Evolutionary conservation across 352 stramenopile species (phyloP), one percentile per base, ranked within the genome.

Genomic region (Albugo candida): DNA sequence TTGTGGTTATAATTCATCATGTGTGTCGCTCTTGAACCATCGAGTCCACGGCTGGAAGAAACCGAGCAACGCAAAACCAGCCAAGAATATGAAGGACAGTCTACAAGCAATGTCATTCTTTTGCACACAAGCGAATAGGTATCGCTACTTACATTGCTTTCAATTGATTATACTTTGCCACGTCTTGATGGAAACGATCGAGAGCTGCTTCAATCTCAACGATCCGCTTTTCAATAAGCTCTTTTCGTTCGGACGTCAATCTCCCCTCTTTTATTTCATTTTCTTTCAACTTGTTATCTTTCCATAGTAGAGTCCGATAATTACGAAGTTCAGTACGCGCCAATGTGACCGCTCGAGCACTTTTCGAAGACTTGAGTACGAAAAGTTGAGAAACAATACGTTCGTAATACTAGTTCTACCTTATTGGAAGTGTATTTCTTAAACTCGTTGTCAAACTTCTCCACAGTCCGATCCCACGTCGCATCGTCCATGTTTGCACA

Each of bases 391-490:
- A 19, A 47, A 47, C 37, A 41, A 6, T 36, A 47, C 18, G 37
- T 11, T 43, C 1, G 13, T 21, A 11, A 40, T 35, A 21, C 34
- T 4, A 2, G 13, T 49, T 54, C 34, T 37, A 85, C 75, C 46
- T 87, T 71, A 50, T 84, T 84, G 55, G 66, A 86, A 45, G 76
- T 86, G 57, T 91, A 91, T 44, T 71, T 70, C 56, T 82, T 71
- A 56, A 91, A 91, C 59, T 91, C 78, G 14, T 74, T 63, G 55
- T 91, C 78, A 53, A 86, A 91, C 58, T 88, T 73, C 36, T 88
- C 72, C 17, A 68, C 66, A 0, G 70, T 63, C 24, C 24, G 24
- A 31, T 31, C 24, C 24, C 24, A 31, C 24, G 24, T 31, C 24
- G 24, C 24, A 31, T 31, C 24, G 24, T 31, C 24, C 24, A 31